These are phyloP conservation scores for Scedosporium boydii DNA, from an alignment of 2,329 filamentous ascomycete species.

Conservation along the genomic window DNA sequence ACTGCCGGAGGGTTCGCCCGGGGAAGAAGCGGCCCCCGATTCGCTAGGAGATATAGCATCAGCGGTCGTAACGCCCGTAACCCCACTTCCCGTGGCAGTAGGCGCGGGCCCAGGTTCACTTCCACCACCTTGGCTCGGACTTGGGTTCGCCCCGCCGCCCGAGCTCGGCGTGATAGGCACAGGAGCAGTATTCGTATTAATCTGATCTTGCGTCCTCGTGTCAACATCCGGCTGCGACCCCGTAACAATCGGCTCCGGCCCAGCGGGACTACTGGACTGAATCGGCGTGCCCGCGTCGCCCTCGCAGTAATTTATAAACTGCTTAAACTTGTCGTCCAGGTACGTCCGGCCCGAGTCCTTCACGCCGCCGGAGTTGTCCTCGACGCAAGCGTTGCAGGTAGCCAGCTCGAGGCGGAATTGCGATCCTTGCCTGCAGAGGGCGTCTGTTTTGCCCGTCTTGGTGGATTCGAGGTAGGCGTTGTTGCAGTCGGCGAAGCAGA, in stretches of 20 bases:
- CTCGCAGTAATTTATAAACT: constrained; percentile 37
- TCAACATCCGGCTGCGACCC: neutral
- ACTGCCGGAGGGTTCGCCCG: no score
- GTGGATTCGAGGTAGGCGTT: constrained; percentile 36
- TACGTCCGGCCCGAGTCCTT: constrained; percentile 20
- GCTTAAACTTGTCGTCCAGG: constrained; percentile 26
- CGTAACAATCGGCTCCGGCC: neutral
- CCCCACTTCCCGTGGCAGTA: no score
- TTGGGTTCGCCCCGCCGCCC: no score
- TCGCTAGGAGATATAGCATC: no score
- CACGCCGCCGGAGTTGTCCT: constrained; percentile 13
- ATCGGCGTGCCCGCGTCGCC: constrained; percentile 12
- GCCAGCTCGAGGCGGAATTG: constrained; percentile 27
- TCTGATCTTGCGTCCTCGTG: constrained; percentile 1
- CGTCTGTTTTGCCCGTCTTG: constrained; percentile 32
- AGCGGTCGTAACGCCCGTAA: no score
- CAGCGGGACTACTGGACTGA: neutral
- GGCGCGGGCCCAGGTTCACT: no score
- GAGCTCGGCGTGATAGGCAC: neutral
- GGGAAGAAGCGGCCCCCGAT: no score
- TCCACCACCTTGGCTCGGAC: no score
- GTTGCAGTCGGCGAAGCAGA: constrained; percentile 47
- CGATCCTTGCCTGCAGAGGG: constrained; percentile 34
- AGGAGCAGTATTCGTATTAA: neutral
- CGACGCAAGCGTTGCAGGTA: constrained; percentile 34